A percentile compares a stretch with the other conserved stretches of the same genome.
Evolutionary conservation across 164 flowering plant genomes (phyloP).

Genomic region (Litsea cubeba): DNA sequence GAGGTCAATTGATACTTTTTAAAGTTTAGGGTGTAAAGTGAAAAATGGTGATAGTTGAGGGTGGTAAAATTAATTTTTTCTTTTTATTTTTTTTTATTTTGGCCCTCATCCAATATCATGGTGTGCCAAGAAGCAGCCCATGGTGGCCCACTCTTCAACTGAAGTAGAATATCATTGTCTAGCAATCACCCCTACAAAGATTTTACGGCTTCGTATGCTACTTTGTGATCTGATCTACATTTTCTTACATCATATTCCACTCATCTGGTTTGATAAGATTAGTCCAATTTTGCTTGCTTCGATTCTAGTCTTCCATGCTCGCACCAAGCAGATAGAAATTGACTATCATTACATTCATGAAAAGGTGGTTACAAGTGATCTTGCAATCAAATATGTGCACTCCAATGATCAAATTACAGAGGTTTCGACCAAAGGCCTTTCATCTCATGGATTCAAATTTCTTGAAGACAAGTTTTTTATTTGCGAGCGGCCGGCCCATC

Average conservation of each 20-base stretch:
- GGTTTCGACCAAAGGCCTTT: too few relatives aligned
- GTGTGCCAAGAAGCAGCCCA: constrained; percentile 4
- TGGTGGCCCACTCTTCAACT: neutral
- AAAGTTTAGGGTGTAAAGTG: too few relatives aligned
- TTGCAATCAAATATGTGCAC: too few relatives aligned
- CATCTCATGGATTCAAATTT: too few relatives aligned
- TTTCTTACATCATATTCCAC: neutral
- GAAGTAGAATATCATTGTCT: neutral
- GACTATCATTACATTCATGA: neutral
- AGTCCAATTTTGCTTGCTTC: neutral
- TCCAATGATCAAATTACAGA: too few relatives aligned
- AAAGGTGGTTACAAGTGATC: neutral
- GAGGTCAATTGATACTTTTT: too few relatives aligned
- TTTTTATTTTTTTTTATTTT: too few relatives aligned
- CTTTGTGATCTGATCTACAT: neutral
- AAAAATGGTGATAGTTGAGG: too few relatives aligned
- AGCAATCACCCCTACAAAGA: neutral
- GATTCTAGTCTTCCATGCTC: neutral
- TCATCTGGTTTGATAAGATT: neutral
- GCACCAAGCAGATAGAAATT: neutral
- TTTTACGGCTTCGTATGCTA: neutral
- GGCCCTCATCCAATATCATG: neutral
- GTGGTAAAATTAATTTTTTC: too few relatives aligned
- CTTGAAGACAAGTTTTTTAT: too few relatives aligned
- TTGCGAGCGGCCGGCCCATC: too few relatives aligned